phyloP scores from a whole-genome alignment of 768 basidiomycete genomes.

The Chalciporus pseudorubinellus region DNA sequence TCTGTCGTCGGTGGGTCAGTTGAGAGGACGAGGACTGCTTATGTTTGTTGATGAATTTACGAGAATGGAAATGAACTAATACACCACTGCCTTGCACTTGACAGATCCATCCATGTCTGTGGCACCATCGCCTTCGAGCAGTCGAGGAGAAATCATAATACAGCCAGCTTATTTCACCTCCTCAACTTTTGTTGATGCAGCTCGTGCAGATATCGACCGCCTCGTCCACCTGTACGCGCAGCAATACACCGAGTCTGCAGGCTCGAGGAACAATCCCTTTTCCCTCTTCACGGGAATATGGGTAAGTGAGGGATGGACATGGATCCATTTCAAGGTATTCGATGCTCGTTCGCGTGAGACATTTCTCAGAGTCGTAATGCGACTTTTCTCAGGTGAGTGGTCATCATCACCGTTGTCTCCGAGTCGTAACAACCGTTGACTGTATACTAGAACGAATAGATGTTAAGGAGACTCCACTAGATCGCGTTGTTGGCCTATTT shows the following conservation, averaged over 20 bases:
- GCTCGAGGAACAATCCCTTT: slow-evolving; percentile 48
- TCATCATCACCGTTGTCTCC: not conserved
- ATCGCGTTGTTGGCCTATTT: slow-evolving; percentile 62
- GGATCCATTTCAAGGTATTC: slow-evolving; percentile 72
- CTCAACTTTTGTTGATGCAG: slow-evolving; percentile 61
- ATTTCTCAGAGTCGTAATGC: slow-evolving; percentile 56
- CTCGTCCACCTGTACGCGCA: slow-evolving; percentile 55
- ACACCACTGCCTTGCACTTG: not conserved
- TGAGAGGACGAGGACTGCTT: not conserved
- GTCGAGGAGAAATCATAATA: slow-evolving; percentile 59
- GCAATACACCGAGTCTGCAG: slow-evolving; percentile 37
- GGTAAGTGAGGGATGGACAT: slow-evolving; percentile 66
- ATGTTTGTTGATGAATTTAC: slow-evolving; percentile 14
- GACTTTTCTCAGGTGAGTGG: slow-evolving; percentile 65
- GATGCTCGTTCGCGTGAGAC: slow-evolving; percentile 63
- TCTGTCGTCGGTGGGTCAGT: not conserved
- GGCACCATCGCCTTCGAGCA: slow-evolving; percentile 53
- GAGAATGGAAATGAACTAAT: slow-evolving; percentile 17
- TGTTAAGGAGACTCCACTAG: slow-evolving; percentile 49
- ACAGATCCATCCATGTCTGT: slow-evolving; percentile 37
- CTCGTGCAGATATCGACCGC: slow-evolving; percentile 60
- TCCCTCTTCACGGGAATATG: slow-evolving; percentile 69
- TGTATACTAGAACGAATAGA: slow-evolving; percentile 49
- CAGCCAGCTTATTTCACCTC: slow-evolving; percentile 81
- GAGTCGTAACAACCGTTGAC: not conserved